Conservation (phyloP, 1,284 basidiomycete genomes). For the Pyrrhoderma noxium region DNA sequence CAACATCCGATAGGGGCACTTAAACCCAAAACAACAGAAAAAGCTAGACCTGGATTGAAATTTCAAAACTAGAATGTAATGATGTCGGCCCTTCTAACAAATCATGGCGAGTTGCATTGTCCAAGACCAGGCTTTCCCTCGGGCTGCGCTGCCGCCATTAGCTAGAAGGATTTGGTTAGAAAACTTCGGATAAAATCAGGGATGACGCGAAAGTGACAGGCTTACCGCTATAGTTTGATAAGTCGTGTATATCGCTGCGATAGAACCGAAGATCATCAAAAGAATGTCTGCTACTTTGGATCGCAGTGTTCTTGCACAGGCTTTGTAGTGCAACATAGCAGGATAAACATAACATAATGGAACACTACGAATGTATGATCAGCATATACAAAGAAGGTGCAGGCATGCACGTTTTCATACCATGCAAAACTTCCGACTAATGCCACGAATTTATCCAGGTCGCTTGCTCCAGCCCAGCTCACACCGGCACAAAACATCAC, state of each 20-base stretch:
- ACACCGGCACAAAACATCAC: constrained; percentile 73
- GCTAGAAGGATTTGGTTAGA: constrained; percentile 21
- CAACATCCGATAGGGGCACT: too few relatives aligned
- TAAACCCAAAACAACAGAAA: too few relatives aligned
- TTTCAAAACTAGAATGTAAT: too few relatives aligned
- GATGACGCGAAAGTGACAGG: background rate
- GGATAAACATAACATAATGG: constrained; percentile 94
- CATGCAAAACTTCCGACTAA: constrained; percentile 93
- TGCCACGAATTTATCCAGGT: constrained; percentile 96
- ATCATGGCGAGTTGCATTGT: constrained; percentile 18
- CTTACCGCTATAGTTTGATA: constrained; percentile 68
- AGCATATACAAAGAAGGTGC: background rate
- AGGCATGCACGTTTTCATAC: constrained; percentile 40
- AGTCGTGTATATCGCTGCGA: constrained; percentile 84
- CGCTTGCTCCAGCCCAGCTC: constrained; percentile 80
- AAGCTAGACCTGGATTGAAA: too few relatives aligned
- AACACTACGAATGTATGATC: constrained; percentile 46
- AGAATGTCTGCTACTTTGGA: constrained; percentile 71
- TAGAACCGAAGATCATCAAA: constrained; percentile 76
- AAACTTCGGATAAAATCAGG: constrained; percentile 1
- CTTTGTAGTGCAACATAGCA: constrained; percentile 89
- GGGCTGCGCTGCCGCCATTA: constrained; percentile 29
- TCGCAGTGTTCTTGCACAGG: constrained; percentile 67
- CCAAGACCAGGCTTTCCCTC: constrained; percentile 21
- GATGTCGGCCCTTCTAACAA: background rate